Evolutionary conservation across 1,284 basidiomycete genomes (phyloP).

Genomic region (Cryptococcus sp.): DNA sequence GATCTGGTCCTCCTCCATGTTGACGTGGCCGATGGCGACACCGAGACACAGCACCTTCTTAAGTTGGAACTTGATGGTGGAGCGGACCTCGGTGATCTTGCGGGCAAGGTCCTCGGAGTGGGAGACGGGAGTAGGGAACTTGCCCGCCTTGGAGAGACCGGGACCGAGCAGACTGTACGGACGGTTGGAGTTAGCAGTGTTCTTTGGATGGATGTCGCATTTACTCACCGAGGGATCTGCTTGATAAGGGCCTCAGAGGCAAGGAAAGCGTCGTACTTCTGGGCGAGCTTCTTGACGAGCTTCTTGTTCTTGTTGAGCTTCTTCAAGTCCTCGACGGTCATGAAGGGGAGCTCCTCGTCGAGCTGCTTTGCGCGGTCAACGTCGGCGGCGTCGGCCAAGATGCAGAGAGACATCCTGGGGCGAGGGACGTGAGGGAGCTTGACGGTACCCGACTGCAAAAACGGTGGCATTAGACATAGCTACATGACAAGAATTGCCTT

Average conservation of each 20-base stretch:
- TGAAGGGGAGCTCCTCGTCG: conserved; percentile 61
- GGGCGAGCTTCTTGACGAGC: conserved; percentile 99
- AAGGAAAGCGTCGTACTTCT: conserved; percentile 99
- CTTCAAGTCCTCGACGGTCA: conserved; percentile 99
- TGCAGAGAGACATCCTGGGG: conserved; percentile 98
- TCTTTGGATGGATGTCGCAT: not conserved
- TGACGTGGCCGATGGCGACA: conserved; percentile 95
- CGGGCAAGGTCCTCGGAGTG: conserved; percentile 87
- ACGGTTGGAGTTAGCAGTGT: not conserved
- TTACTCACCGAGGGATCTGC: conserved; percentile 78
- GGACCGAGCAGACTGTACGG: conserved; percentile 84
- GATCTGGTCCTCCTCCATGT: conserved; percentile 98
- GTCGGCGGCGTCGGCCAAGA: conserved; percentile 98
- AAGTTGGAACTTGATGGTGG: conserved; percentile 99
- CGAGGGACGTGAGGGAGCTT: conserved; percentile 96
- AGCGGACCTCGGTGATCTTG: conserved; percentile 95
- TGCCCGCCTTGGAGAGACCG: conserved; percentile 99
- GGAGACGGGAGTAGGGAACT: conserved; percentile 97
- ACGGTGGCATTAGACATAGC: not conserved
- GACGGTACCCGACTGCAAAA: conserved; percentile 85
- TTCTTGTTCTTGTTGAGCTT: conserved; percentile 93
- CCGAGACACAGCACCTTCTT: conserved; percentile 99
- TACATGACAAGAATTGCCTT: not conserved
- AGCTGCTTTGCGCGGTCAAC: conserved; percentile 71
- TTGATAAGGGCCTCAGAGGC: conserved; percentile 98